Evolutionary conservation across 495 filamentous ascomycete genomes (phyloP).

Genomic region (Delitschia confertaspora): DNA sequence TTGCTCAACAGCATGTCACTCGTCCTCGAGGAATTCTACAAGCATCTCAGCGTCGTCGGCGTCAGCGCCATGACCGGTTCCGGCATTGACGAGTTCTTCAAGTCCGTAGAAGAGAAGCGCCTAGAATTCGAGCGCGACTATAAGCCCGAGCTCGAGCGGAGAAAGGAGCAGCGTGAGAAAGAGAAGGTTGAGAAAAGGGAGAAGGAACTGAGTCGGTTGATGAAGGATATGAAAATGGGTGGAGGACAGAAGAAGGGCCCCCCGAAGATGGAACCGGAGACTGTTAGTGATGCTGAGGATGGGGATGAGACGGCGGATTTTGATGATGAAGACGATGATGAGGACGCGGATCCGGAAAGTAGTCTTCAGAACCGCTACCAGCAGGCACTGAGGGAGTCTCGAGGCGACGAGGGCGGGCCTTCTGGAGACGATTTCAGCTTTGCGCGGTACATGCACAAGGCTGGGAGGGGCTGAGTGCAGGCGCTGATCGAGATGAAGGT

Average conservation of each 20-base stretch:
- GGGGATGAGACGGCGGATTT: slow-evolving; percentile 38
- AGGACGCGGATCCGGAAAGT: slow-evolving; percentile 21
- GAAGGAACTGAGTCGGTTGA: slow-evolving; percentile 77
- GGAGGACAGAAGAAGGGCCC: slow-evolving; percentile 35
- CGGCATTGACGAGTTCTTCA: slow-evolving; percentile 88
- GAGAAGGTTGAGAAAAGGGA: slow-evolving; percentile 60
- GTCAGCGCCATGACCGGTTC: slow-evolving; percentile 90
- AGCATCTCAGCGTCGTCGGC: slow-evolving; percentile 80
- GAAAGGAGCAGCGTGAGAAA: slow-evolving; percentile 64
- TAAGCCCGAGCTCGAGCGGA: slow-evolving; percentile 77
- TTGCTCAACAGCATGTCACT: slow-evolving; percentile 94
- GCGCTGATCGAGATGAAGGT: not conserved
- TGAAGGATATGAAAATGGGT: slow-evolving; percentile 84
- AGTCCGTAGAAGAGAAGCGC: slow-evolving; percentile 74
- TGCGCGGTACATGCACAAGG: slow-evolving; percentile 45
- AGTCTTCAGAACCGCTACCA: slow-evolving; percentile 55
- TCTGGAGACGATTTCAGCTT: slow-evolving; percentile 49
- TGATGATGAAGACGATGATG: slow-evolving; percentile 39
- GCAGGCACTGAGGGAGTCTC: slow-evolving; percentile 44
- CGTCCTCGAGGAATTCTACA: slow-evolving; percentile 96
- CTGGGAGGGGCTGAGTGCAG: slow-evolving; percentile 25
- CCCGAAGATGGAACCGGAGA: slow-evolving; percentile 41
- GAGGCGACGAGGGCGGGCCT: slow-evolving; percentile 32
- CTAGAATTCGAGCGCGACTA: slow-evolving; percentile 89
- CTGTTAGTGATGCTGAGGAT: slow-evolving; percentile 53